Conservation (phyloP, 2,329 filamentous ascomycete species). For the Diaporthe citrichinensis region DNA sequence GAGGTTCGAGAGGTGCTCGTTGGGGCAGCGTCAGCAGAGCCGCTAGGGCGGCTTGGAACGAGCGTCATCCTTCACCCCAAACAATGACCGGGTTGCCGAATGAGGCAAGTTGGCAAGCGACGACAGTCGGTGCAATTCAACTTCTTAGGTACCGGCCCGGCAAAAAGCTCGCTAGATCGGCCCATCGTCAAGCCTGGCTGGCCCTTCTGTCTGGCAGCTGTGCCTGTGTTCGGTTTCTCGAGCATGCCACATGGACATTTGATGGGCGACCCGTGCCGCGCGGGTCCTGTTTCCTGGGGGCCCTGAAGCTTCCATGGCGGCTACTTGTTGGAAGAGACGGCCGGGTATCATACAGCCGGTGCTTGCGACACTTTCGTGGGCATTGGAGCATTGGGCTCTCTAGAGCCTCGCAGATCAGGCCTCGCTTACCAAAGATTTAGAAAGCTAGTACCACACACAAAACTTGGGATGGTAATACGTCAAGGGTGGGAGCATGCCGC, state of each 20-base stretch:
- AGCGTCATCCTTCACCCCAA: conserved; percentile 20
- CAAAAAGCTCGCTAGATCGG: neutral
- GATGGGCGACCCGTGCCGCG: conserved; percentile 12
- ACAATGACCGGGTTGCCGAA: conserved; percentile 37
- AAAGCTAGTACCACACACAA: conserved; percentile 22
- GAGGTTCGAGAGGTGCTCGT: neutral
- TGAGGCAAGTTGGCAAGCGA: conserved; percentile 22
- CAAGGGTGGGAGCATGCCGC: conserved; percentile 22
- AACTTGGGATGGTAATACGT: conserved; percentile 18
- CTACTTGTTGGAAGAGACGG: conserved; percentile 5
- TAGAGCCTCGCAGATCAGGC: conserved; percentile 18
- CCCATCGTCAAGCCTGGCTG: conserved; percentile 3
- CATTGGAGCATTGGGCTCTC: neutral
- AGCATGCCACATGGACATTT: neutral
- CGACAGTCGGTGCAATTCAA: neutral
- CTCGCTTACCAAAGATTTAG: conserved; percentile 33
- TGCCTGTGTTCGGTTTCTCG: neutral
- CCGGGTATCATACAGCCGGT: neutral
- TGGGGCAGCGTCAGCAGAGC: conserved; percentile 22
- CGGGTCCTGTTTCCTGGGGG: conserved; percentile 1
- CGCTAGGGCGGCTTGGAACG: conserved; percentile 22
- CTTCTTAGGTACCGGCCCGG: neutral
- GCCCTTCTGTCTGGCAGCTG: neutral
- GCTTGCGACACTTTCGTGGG: neutral
- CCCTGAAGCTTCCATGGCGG: neutral